Conservation (phyloP, 163 green algal species). For the Chlorella variabilis region DNA sequence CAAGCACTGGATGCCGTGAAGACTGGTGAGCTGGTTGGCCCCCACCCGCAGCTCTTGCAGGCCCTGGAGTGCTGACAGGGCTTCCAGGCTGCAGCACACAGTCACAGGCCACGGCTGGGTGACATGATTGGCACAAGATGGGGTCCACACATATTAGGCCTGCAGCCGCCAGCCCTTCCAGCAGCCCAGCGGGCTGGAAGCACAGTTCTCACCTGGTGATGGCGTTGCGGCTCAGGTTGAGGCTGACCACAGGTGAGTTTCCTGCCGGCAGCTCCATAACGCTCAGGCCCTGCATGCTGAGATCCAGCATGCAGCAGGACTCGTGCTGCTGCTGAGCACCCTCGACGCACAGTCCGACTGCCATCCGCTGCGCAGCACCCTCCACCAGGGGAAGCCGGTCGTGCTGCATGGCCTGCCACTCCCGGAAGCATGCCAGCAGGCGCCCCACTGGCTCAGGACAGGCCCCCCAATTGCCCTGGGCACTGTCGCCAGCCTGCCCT, state of each 20-base stretch:
- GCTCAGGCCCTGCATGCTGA: too few species aligned
- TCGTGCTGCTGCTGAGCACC: neutral
- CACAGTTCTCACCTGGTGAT: constrained; percentile 28
- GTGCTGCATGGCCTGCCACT: constrained; percentile 10
- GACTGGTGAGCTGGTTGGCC: constrained; percentile 10
- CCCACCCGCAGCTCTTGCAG: constrained; percentile 16
- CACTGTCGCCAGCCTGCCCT: neutral
- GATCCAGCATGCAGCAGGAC: too few species aligned
- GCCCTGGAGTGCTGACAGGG: neutral
- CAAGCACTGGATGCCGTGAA: constrained; percentile 39
- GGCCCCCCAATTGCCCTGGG: too few species aligned
- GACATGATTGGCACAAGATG: too few species aligned
- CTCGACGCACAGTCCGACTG: neutral
- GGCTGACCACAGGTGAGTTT: neutral
- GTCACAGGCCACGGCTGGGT: too few species aligned
- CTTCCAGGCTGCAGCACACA: neutral
- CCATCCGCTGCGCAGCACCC: neutral
- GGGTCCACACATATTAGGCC: too few species aligned
- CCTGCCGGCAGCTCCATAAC: too few species aligned
- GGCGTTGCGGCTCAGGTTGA: constrained; percentile 1
- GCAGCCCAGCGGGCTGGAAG: too few species aligned
- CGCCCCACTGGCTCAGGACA: too few species aligned
- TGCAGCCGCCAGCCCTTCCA: too few species aligned
- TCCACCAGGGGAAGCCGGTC: constrained; percentile 8
- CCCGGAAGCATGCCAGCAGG: neutral